A percentile compares a stretch with the other conserved stretches of the same genome.
Evolutionary conservation across 2,329 filamentous ascomycete species (phyloP).

Genomic region (Xylariaceae sp.): DNA sequence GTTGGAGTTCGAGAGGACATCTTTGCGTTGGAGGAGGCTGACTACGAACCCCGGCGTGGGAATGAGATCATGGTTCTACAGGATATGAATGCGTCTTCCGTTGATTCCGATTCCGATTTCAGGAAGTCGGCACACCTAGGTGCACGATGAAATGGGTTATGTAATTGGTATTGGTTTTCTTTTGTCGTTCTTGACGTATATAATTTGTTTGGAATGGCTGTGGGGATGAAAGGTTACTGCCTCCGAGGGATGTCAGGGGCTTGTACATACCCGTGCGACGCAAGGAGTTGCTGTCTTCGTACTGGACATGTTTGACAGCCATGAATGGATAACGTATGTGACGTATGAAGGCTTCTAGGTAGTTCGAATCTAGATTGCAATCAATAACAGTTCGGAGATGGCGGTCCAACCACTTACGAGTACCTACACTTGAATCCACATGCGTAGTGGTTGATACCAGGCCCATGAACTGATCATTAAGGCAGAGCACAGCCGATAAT

Average conservation of each 20-base stretch:
- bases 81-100: neutral
- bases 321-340: neutral
- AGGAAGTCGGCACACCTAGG: neutral
- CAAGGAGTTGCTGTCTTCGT: neutral
- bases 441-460: neutral
- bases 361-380: no score
- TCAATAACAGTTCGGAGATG: neutral
- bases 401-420: neutral
- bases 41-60: neutral
- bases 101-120: neutral
- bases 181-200: neutral
- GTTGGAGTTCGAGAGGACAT: neutral
- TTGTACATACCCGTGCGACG: neutral
- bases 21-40: neutral
- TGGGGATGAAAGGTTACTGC: neutral
- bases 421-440: no score
- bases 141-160: neutral
- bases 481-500: no score
- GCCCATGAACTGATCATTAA: no score
- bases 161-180: neutral
- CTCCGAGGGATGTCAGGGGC: neutral
- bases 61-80: neutral
- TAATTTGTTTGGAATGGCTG: neutral
- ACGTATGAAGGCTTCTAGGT: no score
- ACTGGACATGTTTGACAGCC: neutral